Percentiles rank a stretch among this genome's conserved stretches.
Conservation (phyloP, 2,329 filamentous ascomycete genomes). For the Scedosporium boydii region DNA sequence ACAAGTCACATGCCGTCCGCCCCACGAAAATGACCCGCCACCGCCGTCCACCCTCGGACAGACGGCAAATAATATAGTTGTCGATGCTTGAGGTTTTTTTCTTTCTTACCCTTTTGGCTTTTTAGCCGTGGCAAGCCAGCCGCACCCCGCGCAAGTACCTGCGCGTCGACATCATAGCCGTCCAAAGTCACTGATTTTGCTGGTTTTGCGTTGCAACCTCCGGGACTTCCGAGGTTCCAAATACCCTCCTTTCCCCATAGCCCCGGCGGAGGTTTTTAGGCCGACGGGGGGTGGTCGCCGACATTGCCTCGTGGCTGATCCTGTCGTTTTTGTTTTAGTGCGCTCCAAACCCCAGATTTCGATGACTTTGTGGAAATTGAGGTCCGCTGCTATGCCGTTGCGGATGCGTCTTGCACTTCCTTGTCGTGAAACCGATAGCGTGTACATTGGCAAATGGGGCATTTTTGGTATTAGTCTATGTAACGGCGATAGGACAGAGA, state of each 20-base stretch:
- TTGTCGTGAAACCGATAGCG: too few relatives aligned
- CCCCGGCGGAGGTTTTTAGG: background rate
- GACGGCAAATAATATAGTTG: background rate
- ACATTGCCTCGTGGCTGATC: background rate
- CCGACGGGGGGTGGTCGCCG: background rate
- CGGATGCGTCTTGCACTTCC: too few relatives aligned
- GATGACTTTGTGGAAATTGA: background rate
- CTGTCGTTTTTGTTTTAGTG: background rate
- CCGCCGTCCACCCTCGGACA: background rate
- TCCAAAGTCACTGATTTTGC: background rate
- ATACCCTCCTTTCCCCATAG: too few relatives aligned
- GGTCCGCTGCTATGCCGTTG: too few relatives aligned
- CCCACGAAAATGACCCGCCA: slow-evolving; percentile 7
- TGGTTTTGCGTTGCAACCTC: background rate
- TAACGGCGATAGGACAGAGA: too few relatives aligned
- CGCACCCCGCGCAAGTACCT: too few relatives aligned
- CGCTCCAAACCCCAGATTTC: background rate
- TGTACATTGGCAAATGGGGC: too few relatives aligned
- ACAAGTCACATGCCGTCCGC: slow-evolving; percentile 4
- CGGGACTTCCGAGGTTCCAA: background rate
- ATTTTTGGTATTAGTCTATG: too few relatives aligned
- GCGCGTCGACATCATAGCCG: too few relatives aligned
- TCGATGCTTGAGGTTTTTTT: background rate
- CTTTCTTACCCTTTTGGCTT: too few relatives aligned
- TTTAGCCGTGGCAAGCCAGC: too few relatives aligned